These are phyloP conservation scores for Tricholoma furcatifolium DNA, from an alignment of 768 basidiomycete genomes.

Conservation along the genomic window DNA sequence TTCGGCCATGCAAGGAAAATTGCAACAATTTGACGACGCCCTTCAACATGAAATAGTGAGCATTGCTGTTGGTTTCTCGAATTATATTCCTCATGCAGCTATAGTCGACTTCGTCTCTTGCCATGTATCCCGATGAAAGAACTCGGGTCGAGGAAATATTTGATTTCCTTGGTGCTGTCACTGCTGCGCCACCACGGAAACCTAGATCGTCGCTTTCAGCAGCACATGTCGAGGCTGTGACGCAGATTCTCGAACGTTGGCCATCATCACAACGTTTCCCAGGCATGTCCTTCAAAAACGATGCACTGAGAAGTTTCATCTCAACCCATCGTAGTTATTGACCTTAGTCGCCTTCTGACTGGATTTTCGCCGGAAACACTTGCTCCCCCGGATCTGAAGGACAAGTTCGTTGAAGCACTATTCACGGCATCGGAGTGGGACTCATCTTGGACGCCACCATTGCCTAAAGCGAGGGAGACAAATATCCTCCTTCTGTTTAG, in stretches of 20 bases:
- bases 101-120: slow-evolving; percentile 70
- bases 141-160: slow-evolving; percentile 61
- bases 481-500: slow-evolving; percentile 81
- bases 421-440: slow-evolving; percentile 71
- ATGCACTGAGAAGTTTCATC: not conserved
- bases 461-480: slow-evolving; percentile 76
- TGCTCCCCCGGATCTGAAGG: slow-evolving; percentile 38
- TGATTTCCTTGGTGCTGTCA: slow-evolving; percentile 50
- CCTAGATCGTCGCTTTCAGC: slow-evolving; percentile 35
- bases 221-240: slow-evolving; percentile 60
- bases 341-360: slow-evolving; percentile 75
- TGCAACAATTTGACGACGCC: slow-evolving; percentile 71
- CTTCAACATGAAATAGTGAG: slow-evolving; percentile 70
- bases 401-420: slow-evolving; percentile 57
- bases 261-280: slow-evolving; percentile 73
- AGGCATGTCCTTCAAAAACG: slow-evolving; percentile 19
- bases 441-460: slow-evolving; percentile 49
- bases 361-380: slow-evolving; percentile 61
- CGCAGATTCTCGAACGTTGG: slow-evolving; percentile 71
- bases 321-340: slow-evolving; percentile 58
- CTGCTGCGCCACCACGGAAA: slow-evolving; percentile 32
- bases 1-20: slow-evolving; percentile 74
- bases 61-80: not conserved
- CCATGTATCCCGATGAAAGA: slow-evolving; percentile 67
- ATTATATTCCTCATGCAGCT: slow-evolving; percentile 3